phyloP scores from a whole-genome alignment of 108 stramenopile genomes.

The Pseudonitzschia pungens region DNA sequence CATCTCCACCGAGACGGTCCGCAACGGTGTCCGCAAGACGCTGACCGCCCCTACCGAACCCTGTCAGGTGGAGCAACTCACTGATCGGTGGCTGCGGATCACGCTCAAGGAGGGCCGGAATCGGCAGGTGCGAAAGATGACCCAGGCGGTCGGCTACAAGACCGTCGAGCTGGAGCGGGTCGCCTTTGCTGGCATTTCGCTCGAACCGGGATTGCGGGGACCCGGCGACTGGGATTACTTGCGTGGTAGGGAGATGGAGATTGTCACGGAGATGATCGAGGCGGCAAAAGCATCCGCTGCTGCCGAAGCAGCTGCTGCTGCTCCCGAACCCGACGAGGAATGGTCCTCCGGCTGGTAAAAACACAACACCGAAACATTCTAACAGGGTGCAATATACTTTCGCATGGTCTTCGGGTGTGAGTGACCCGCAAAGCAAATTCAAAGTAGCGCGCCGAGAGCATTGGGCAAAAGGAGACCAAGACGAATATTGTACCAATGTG shows the following conservation, averaged over 20 bases:
- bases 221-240: constrained; percentile 70
- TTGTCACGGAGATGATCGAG: constrained; percentile 5
- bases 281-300: background rate
- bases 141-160: constrained; percentile 56
- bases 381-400: no score
- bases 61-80: constrained; percentile 46
- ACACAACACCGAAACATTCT: no score
- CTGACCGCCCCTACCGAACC: constrained; percentile 46
- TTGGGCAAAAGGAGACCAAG: no score
- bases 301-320: background rate
- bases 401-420: no score
- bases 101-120: constrained; percentile 67
- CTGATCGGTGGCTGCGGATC: constrained; percentile 47
- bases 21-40: constrained; percentile 56
- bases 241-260: constrained; percentile 43
- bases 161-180: constrained; percentile 64
- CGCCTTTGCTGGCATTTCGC: constrained; percentile 42
- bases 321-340: no score
- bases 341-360: no score
- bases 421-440: no score
- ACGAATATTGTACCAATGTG: no score
- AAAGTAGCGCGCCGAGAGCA: no score
- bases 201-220: constrained; percentile 33
- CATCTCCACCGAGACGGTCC: constrained; percentile 68
- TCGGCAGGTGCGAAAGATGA: constrained; percentile 87